These are phyloP conservation scores for Hylodesmum podocarpum DNA, from an alignment of 306 rosid genomes.

Conservation along the genomic window DNA sequence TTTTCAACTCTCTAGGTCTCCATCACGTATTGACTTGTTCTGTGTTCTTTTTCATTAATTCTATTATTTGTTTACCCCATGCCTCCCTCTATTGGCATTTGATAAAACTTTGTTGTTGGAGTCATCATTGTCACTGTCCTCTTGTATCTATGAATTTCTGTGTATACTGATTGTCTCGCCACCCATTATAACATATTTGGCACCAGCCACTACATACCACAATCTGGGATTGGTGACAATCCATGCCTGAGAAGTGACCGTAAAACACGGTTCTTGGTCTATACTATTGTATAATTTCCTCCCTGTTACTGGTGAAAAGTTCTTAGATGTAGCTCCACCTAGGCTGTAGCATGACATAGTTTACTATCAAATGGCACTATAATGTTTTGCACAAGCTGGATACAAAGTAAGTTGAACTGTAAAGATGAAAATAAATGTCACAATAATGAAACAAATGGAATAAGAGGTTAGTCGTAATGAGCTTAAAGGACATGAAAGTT, in stretches of 20 bases:
- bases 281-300: neutral
- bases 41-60: neutral
- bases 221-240: neutral
- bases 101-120: too few species aligned
- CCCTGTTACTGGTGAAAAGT: neutral
- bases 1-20: neutral
- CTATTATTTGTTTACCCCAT: neutral
- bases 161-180: neutral
- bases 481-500: neutral
- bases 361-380: neutral
- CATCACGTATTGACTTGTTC: neutral
- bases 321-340: neutral
- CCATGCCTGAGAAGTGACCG: neutral
- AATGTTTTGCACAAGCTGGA: neutral
- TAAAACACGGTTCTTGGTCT: neutral
- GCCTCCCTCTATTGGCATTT: too few species aligned
- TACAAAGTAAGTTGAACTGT: neutral
- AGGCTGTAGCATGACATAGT: neutral
- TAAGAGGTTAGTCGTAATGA: neutral
- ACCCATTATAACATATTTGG: neutral
- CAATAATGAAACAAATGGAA: slow-evolving; percentile 12
- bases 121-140: too few species aligned
- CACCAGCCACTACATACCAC: neutral
- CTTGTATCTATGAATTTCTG: neutral
- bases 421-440: neutral